Base-by-base conservation (phyloP, 768 basidiomycete species). In the Hemileccinum rubropunctum region DNA sequence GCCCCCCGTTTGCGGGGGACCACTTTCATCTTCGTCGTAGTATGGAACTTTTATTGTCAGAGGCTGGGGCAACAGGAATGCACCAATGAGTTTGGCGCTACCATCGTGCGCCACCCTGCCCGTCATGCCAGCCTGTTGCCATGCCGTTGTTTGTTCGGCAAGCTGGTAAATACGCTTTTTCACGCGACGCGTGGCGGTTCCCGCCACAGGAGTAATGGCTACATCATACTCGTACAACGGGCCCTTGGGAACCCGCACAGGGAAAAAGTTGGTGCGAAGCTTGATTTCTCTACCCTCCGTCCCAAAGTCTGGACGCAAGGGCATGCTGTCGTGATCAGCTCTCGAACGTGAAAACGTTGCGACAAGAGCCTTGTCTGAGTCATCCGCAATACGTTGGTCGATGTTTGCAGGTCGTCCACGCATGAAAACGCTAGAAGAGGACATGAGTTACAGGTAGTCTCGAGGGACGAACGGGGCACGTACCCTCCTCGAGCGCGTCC, bases 221-320 rank as follows among this genome's bases (percentile, higher is more conserved):
- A 78, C 70, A 42, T 75, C 75, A 48, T 80, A 80, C 48, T 80
- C 79, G 53, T 70, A 70, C 20, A 82, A 38, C 1, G 76, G 73
- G 6, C 71, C 72, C 48, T 73, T 75, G 6, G 78, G 77, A 15
- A 79, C 65, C 14, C 61, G 63, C 18, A 82, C 61, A 9, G 79
- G 71, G 57, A 82, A 80, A 65, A 79, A 80, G 47, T 80, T 80
- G 3, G 79, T 63, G 18, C 79, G 76, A 35, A 82, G 68, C 47
- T 72, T 76, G 64, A 81, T 72, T 36, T 63, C 54, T 14, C 18
- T 67, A 21, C 79, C 79, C 3, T 56, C 59, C 0, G 66, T 73
- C 30, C 79, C 79, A 58, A 71, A 80, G 46, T 69, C 72, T 17
- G 78, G 78, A 26, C 79, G 76, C n/a, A 65, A 53, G 23, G 80